These are phyloP conservation scores for Aureoboletus auriporus DNA, from an alignment of 768 basidiomycete species.

Conservation along the genomic window DNA sequence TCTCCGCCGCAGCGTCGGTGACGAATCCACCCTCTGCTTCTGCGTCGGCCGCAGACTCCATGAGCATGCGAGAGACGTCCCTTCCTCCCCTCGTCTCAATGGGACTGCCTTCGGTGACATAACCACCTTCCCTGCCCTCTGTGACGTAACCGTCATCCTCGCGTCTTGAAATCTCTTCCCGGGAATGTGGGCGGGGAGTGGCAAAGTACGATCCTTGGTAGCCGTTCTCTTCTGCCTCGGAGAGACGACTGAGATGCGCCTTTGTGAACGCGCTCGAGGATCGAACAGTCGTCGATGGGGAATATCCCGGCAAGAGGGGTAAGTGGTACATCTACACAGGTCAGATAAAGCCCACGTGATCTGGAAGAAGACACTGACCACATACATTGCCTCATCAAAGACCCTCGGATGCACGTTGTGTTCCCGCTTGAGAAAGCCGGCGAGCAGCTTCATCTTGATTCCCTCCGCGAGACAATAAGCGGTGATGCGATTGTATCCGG, in stretches of 20 bases:
- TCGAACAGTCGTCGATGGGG: constrained; percentile 78
- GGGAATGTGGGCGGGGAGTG: constrained; percentile 13
- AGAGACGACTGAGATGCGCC: constrained; percentile 63
- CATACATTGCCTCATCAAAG: constrained; percentile 93
- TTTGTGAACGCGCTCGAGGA: constrained; percentile 65
- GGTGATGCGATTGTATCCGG: constrained; percentile 77
- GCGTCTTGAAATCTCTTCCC: constrained; percentile 12
- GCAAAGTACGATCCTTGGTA: constrained; percentile 86
- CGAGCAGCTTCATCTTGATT: constrained; percentile 79
- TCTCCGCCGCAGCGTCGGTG: constrained; percentile 12
- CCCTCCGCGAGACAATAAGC: constrained; percentile 88
- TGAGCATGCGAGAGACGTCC: background rate
- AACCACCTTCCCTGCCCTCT: constrained; percentile 47
- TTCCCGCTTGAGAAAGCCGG: constrained; percentile 86
- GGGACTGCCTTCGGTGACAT: constrained; percentile 44
- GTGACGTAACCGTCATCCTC: constrained; percentile 23
- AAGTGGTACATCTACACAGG: constrained; percentile 77
- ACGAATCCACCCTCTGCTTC: constrained; percentile 12
- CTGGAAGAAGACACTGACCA: constrained; percentile 47
- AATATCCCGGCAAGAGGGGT: constrained; percentile 88
- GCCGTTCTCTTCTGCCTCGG: constrained; percentile 86
- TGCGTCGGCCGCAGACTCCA: constrained; percentile 9
- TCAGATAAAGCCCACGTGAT: background rate
- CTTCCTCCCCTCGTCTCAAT: constrained; percentile 6
- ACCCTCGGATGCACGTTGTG: constrained; percentile 85